These are phyloP conservation scores for Moesziomyces globuligerus DNA, from an alignment of 1,284 basidiomycete species.

Conservation along the genomic window DNA sequence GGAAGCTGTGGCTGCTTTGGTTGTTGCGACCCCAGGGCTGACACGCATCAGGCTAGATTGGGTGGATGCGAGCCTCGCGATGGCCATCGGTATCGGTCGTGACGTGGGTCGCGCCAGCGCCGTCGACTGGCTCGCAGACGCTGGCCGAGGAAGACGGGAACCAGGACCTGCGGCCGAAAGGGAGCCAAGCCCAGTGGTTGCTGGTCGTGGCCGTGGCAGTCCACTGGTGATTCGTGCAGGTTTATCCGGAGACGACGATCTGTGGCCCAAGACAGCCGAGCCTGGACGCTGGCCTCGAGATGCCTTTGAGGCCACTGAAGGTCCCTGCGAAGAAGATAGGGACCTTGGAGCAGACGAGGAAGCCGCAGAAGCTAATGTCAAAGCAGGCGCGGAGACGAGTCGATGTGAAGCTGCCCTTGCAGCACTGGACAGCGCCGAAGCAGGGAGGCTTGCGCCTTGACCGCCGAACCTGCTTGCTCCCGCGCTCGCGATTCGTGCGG, in stretches of 20 bases:
- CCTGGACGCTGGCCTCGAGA: constrained; percentile 26
- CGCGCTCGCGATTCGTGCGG: constrained; percentile 12
- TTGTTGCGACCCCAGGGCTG: not conserved
- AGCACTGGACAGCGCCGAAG: constrained; percentile 16
- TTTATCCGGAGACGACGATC: constrained; percentile 22
- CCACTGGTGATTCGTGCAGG: constrained; percentile 25
- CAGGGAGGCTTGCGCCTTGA: constrained; percentile 15
- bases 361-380: not conserved
- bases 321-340: constrained; percentile 4
- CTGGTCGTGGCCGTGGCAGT: constrained; percentile 27
- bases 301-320: constrained; percentile 35
- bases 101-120: constrained; percentile 4
- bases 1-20: not conserved
- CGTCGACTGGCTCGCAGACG: constrained; percentile 7
- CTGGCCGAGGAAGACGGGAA: constrained; percentile 37
- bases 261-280: constrained; percentile 16
- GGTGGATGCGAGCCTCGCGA: constrained; percentile 28
- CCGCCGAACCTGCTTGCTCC: constrained; percentile 21
- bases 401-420: not conserved
- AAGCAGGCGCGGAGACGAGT: not conserved
- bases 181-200: not conserved
- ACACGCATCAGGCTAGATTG: constrained; percentile 9
- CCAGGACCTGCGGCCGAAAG: constrained; percentile 13
- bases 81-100: constrained; percentile 36
- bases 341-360: constrained; percentile 1